A percentile compares a stretch with the other conserved stretches of the same genome.
Evolutionary conservation across 495 filamentous ascomycete genomes (phyloP).

Genomic region (Ramalina peruviana): DNA sequence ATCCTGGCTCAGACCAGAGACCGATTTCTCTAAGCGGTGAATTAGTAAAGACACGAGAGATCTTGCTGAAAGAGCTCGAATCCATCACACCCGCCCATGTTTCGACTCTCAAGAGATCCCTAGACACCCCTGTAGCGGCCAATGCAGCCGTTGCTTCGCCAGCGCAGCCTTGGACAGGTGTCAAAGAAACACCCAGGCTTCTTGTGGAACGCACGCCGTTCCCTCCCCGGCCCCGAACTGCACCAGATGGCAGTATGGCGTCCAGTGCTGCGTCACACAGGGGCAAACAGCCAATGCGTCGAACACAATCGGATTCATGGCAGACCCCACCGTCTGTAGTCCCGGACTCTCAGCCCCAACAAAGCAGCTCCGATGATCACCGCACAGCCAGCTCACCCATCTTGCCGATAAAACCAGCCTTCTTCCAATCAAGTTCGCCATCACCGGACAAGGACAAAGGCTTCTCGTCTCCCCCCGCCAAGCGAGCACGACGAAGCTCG

Average conservation of each 20-base stretch:
- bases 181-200: conserved; percentile 9
- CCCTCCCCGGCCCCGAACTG: conserved; percentile 5
- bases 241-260: not conserved
- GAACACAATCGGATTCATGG: conserved; percentile 26
- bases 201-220: conserved; percentile 13
- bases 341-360: conserved; percentile 20
- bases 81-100: not conserved
- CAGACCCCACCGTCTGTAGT: conserved; percentile 33
- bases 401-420: conserved; percentile 3
- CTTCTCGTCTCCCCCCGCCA: conserved; percentile 5
- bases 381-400: conserved; percentile 6
- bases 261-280: not conserved
- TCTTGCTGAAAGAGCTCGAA: not conserved
- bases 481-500: conserved; percentile 2
- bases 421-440: conserved; percentile 7
- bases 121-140: not conserved
- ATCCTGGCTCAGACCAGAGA: not conserved
- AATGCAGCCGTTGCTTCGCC: not conserved
- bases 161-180: not conserved
- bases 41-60: not conserved
- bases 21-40: not conserved
- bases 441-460: conserved; percentile 2
- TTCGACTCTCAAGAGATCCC: not conserved
- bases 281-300: not conserved
- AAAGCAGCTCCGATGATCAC: not conserved